A percentile compares a stretch with the other conserved stretches of the same genome.
These are phyloP conservation scores for Globisporangium recalcitrans DNA, from an alignment of 352 stramenopile species.

Conservation along the genomic window DNA sequence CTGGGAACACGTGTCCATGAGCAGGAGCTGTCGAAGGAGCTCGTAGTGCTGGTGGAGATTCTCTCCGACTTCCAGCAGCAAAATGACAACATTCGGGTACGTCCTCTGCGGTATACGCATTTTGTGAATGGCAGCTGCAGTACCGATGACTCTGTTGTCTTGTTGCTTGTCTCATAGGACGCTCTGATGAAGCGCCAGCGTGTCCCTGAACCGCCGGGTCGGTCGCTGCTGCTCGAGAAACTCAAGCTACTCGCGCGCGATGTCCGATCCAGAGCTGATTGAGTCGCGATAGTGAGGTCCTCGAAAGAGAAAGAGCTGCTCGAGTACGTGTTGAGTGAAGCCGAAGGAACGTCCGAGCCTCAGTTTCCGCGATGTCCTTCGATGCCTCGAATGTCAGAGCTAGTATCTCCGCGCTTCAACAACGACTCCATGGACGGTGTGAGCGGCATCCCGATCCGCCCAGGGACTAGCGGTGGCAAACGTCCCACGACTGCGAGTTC, in stretches of 20 bases:
- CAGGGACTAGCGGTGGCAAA: slow-evolving; percentile 38
- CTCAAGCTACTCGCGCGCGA: slow-evolving; percentile 60
- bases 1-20: background rate
- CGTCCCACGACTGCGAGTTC: slow-evolving; percentile 40
- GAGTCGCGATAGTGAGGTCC: slow-evolving; percentile 18
- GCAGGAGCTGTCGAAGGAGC: slow-evolving; percentile 51
- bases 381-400: slow-evolving; percentile 48
- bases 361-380: slow-evolving; percentile 15
- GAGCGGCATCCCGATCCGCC: slow-evolving; percentile 28
- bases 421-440: slow-evolving; percentile 8
- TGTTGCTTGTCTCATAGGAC: slow-evolving; percentile 30
- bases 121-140: background rate
- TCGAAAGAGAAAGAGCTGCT: slow-evolving; percentile 54
- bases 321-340: slow-evolving; percentile 45
- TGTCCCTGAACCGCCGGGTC: slow-evolving; percentile 57
- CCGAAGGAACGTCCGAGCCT: slow-evolving; percentile 15
- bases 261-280: slow-evolving; percentile 15
- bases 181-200: slow-evolving; percentile 40
- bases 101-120: background rate
- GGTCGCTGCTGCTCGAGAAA: slow-evolving; percentile 64
- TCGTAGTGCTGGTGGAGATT: slow-evolving; percentile 63
- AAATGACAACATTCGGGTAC: slow-evolving; percentile 69
- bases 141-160: background rate
- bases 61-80: slow-evolving; percentile 75
- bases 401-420: slow-evolving; percentile 15